Conservation (phyloP, 805 yeast genomes). For the Komagataella populi region DNA sequence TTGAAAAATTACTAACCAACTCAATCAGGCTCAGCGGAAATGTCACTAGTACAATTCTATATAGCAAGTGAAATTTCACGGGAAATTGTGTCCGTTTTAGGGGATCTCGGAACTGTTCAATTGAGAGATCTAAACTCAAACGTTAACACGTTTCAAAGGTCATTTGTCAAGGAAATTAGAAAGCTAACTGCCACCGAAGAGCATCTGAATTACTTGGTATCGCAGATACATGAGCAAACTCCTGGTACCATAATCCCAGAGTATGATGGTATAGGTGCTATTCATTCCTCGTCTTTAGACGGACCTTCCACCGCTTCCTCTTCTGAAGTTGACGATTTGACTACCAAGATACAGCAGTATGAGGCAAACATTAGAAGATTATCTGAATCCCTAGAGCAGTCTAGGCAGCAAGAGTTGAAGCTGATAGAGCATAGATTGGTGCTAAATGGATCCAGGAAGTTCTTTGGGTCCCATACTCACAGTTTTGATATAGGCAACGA, state of each 20-base stretch:
- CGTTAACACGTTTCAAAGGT: conserved; percentile 77
- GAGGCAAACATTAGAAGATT: conserved; percentile 65
- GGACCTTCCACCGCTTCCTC: conserved; percentile 16
- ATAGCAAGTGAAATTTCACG: conserved; percentile 84
- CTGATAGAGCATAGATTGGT: conserved; percentile 63
- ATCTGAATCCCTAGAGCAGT: conserved; percentile 50
- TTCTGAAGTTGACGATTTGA: conserved; percentile 60
- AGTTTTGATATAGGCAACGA: conserved; percentile 16
- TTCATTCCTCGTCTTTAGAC: background rate
- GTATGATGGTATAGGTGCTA: conserved; percentile 2
- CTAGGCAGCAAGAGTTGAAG: conserved; percentile 41
- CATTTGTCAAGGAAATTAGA: conserved; percentile 82
- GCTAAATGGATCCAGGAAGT: conserved; percentile 18
- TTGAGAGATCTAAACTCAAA: conserved; percentile 78
- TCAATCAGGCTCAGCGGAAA: conserved; percentile 75
- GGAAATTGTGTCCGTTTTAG: conserved; percentile 75
- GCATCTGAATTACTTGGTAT: conserved; percentile 48
- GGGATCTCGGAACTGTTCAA: conserved; percentile 77
- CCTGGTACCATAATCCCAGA: background rate
- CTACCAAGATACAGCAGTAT: conserved; percentile 40
- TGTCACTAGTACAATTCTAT: conserved; percentile 86
- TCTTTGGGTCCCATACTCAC: conserved; percentile 17
- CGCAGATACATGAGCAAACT: conserved; percentile 32
- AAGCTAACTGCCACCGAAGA: conserved; percentile 74
- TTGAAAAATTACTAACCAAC: background rate